These are phyloP conservation scores for Acephala macrosclerotiorum DNA, from an alignment of 2,329 filamentous ascomycete genomes.

Conservation along the genomic window DNA sequence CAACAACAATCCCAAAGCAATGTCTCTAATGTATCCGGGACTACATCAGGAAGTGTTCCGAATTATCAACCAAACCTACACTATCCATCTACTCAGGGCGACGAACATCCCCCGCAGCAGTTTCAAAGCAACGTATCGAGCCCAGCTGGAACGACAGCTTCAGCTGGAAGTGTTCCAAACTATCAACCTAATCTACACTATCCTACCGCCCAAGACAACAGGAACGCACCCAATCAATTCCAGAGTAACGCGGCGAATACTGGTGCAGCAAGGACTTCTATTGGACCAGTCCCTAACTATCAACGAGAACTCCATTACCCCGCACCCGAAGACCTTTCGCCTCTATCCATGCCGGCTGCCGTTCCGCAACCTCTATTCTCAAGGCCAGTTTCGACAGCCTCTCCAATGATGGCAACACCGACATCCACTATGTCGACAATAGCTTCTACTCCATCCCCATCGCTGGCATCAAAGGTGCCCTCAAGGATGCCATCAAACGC, in stretches of 20 bases:
- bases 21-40: too few relatives aligned
- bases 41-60: too few relatives aligned
- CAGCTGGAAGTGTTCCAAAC: too few relatives aligned
- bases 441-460: not conserved
- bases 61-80: not conserved
- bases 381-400: not conserved
- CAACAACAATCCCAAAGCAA: not conserved
- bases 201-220: not conserved
- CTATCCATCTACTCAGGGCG: not conserved
- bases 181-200: not conserved
- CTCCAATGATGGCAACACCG: not conserved
- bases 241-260: not conserved
- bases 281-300: not conserved
- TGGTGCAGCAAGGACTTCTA: not conserved
- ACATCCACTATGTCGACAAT: not conserved
- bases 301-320: not conserved
- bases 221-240: not conserved
- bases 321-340: not conserved
- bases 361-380: not conserved
- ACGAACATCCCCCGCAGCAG: not conserved
- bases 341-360: not conserved
- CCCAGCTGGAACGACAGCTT: too few relatives aligned
- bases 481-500: conserved; percentile 6
- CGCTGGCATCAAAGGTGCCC: not conserved
- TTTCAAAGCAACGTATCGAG: too few relatives aligned